A percentile compares a stretch with the other conserved stretches of the same genome.
Evolutionary conservation across 2,329 filamentous ascomycete species (phyloP).

Genomic region (Biscogniauxia mediterranea): DNA sequence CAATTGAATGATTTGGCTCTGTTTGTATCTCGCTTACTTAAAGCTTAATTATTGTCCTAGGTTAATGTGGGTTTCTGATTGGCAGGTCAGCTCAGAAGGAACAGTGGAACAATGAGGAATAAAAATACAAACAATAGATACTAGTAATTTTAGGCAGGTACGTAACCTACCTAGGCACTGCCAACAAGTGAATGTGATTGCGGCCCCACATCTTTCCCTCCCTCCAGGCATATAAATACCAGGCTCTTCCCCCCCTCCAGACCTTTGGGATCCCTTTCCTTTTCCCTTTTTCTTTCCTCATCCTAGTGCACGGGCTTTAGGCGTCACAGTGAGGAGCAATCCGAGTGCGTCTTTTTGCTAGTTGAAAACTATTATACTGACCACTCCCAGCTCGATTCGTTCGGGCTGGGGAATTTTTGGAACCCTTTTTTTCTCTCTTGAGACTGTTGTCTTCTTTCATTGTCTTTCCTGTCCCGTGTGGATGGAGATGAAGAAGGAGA

Average conservation of each 20-base stretch:
- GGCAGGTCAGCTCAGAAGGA: too few relatives aligned
- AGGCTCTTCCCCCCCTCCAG: neutral
- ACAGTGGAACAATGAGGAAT: too few relatives aligned
- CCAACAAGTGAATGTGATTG: neutral
- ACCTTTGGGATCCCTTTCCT: slow-evolving; percentile 18
- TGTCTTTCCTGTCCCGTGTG: neutral
- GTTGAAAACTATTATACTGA: slow-evolving; percentile 81
- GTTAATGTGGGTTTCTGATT: too few relatives aligned
- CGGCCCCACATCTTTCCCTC: neutral
- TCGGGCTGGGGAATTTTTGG: neutral
- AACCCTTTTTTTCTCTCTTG: neutral
- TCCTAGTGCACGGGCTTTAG: slow-evolving; percentile 73
- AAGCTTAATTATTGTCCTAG: too few relatives aligned
- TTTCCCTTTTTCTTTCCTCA: slow-evolving; percentile 44
- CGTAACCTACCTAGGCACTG: too few relatives aligned
- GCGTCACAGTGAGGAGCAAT: slow-evolving; percentile 83
- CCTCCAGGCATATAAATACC: slow-evolving; percentile 7
- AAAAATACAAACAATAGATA: too few relatives aligned
- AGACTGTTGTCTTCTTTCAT: neutral
- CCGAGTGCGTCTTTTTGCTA: slow-evolving; percentile 86
- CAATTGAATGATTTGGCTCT: too few relatives aligned
- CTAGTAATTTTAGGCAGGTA: neutral
- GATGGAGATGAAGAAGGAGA: neutral
- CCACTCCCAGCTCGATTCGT: slow-evolving; percentile 41
- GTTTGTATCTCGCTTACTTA: too few relatives aligned